A percentile compares a stretch with the other conserved stretches of the same genome.
Conservation (phyloP, 179 eudicot genomes). For the Spergularia azorica region DNA sequence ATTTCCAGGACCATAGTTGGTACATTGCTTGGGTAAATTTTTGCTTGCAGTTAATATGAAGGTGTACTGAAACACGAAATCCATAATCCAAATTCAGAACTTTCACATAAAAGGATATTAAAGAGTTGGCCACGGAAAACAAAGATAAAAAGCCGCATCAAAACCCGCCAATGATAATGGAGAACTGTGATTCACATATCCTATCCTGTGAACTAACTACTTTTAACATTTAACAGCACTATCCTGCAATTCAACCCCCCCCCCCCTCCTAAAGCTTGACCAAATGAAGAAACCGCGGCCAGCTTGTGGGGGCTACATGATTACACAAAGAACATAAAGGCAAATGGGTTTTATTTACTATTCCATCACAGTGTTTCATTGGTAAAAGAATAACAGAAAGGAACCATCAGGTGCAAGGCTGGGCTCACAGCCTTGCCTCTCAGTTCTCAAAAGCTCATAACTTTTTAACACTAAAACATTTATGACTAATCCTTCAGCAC, state of each 20-base stretch:
- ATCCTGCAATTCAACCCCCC: too few species aligned
- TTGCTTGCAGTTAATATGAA: constrained; percentile 89
- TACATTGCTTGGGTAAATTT: constrained; percentile 75
- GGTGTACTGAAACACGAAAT: constrained; percentile 62
- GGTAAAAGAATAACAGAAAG: too few species aligned
- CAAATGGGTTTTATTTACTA: too few species aligned
- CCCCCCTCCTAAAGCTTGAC: too few species aligned
- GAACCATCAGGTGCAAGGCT: too few species aligned
- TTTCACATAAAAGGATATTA: not conserved
- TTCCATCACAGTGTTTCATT: too few species aligned
- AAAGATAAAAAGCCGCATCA: not conserved
- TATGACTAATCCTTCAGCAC: too few species aligned
- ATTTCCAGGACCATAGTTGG: constrained; percentile 55
- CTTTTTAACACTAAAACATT: not conserved
- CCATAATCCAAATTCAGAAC: constrained; percentile 8
- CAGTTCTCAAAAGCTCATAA: not conserved
- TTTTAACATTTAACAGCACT: not conserved
- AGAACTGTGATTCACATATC: not conserved
- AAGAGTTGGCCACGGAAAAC: not conserved
- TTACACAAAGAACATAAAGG: too few species aligned
- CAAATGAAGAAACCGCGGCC: not conserved
- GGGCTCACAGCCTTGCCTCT: not conserved
- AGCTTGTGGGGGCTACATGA: too few species aligned
- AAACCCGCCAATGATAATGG: not conserved
- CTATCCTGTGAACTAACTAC: not conserved